A percentile compares a stretch with the other conserved stretches of the same genome.
Evolutionary conservation across 306 rosid species (phyloP).

Genomic region (Quercus ilex): DNA sequence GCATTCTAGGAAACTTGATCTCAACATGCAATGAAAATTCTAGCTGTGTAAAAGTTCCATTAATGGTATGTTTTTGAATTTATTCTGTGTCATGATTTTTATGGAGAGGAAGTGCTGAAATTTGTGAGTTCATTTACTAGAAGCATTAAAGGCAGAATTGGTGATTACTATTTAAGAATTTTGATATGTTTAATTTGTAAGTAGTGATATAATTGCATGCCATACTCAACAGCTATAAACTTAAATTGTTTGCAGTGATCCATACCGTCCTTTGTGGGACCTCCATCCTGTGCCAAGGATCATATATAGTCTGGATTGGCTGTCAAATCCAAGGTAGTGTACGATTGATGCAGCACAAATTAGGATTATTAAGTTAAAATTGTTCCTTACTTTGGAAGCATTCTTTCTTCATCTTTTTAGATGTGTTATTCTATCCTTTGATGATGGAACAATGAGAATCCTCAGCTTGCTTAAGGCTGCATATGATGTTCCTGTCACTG

Average conservation of each 20-base stretch:
- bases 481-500: slow-evolving; percentile 67
- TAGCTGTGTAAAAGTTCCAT: neutral
- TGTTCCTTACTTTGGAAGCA: neutral
- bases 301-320: slow-evolving; percentile 86
- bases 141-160: neutral
- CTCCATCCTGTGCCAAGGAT: slow-evolving; percentile 61
- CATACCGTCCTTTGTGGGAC: slow-evolving; percentile 80
- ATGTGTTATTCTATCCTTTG: slow-evolving; percentile 76
- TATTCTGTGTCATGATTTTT: slow-evolving; percentile 6
- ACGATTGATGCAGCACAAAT: slow-evolving; percentile 7
- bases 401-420: slow-evolving; percentile 41
- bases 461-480: slow-evolving; percentile 78
- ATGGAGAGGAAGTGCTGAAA: neutral
- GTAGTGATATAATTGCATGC: slow-evolving; percentile 5
- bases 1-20: neutral
- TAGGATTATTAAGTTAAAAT: slow-evolving; percentile 15
- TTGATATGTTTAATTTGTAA: slow-evolving; percentile 9
- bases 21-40: slow-evolving; percentile 12
- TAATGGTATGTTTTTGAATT: slow-evolving; percentile 6
- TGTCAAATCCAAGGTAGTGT: slow-evolving; percentile 71
- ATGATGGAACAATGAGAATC: slow-evolving; percentile 85
- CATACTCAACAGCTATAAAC: slow-evolving; percentile 4
- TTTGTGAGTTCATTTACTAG: slow-evolving; percentile 6
- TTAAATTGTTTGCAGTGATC: slow-evolving; percentile 61
- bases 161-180: neutral